Evolutionary conservation across 2,329 filamentous ascomycete genomes (phyloP).

Genomic region (Aspergillus unguis): DNA sequence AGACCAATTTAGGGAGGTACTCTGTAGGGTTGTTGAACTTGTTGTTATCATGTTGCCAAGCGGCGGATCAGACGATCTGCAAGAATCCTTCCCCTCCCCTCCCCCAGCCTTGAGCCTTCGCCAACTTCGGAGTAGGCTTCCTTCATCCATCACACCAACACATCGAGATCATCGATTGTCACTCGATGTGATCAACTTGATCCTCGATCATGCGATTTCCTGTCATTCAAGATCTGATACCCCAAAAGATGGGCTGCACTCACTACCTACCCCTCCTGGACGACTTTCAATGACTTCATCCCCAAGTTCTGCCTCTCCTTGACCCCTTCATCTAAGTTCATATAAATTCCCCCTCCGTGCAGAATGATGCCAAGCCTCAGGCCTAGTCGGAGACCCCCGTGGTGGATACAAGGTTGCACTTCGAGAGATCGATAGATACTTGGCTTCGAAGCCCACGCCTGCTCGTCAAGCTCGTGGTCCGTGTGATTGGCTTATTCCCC

Average conservation of each 20-base stretch:
- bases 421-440: conserved; percentile 6
- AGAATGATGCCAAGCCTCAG: conserved; percentile 4
- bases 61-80: conserved; percentile 8
- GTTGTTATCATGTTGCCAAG: conserved; percentile 1
- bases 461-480: background rate
- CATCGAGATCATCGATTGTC: background rate
- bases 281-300: too few relatives aligned
- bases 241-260: too few relatives aligned
- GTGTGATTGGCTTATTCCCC: conserved; percentile 1
- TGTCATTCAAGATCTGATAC: too few relatives aligned
- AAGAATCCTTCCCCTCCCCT: background rate
- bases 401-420: conserved; percentile 11
- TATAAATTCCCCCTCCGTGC: background rate
- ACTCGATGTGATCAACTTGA: background rate
- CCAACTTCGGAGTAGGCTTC: background rate
- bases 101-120: background rate
- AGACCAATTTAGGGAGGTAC: background rate
- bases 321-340: background rate
- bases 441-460: conserved; percentile 5
- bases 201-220: too few relatives aligned
- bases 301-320: too few relatives aligned
- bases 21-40: background rate
- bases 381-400: conserved; percentile 7
- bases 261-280: too few relatives aligned
- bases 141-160: background rate